A percentile compares a stretch with the other conserved stretches of the same genome.
These are phyloP conservation scores for Cladophialophora immunda DNA, from an alignment of 2,329 filamentous ascomycete genomes.

Conservation along the genomic window DNA sequence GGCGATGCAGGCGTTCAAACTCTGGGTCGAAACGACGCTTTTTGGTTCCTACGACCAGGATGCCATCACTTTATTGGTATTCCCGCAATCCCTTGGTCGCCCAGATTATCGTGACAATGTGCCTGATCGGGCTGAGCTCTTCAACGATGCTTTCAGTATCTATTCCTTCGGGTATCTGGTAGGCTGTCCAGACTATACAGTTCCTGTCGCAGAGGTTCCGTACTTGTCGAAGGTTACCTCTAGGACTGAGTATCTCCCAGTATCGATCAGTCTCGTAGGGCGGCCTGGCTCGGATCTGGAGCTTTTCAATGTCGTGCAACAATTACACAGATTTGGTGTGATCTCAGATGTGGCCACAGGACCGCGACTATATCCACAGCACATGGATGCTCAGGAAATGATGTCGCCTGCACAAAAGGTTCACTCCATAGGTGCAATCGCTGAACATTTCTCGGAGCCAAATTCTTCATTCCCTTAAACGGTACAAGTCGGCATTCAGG, in stretches of 20 bases:
- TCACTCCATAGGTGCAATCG: background rate
- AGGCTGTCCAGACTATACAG: constrained; percentile 54
- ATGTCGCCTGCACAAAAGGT: background rate
- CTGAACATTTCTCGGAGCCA: background rate
- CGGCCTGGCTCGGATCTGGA: constrained; percentile 47
- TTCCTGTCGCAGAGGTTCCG: constrained; percentile 54
- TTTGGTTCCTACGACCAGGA: constrained; percentile 38
- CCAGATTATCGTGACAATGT: constrained; percentile 37
- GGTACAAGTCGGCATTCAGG: background rate
- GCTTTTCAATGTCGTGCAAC: constrained; percentile 36
- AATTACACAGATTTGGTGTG: constrained; percentile 31
- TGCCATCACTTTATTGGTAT: constrained; percentile 36
- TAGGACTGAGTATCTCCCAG: constrained; percentile 46
- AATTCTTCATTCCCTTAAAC: background rate
- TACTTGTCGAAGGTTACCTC: constrained; percentile 40
- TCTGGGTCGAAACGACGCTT: constrained; percentile 48
- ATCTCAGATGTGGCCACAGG: constrained; percentile 34
- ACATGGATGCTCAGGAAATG: background rate
- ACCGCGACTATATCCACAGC: constrained; percentile 25
- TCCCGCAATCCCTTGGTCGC: constrained; percentile 36
- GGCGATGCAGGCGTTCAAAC: constrained; percentile 60
- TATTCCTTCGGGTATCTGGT: constrained; percentile 44
- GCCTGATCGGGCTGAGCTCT: constrained; percentile 40
- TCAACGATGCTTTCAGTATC: constrained; percentile 57
- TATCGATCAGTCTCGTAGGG: constrained; percentile 45